phyloP scores from a whole-genome alignment of 169 alveolate species.

The Eimeria necatrix region DNA sequence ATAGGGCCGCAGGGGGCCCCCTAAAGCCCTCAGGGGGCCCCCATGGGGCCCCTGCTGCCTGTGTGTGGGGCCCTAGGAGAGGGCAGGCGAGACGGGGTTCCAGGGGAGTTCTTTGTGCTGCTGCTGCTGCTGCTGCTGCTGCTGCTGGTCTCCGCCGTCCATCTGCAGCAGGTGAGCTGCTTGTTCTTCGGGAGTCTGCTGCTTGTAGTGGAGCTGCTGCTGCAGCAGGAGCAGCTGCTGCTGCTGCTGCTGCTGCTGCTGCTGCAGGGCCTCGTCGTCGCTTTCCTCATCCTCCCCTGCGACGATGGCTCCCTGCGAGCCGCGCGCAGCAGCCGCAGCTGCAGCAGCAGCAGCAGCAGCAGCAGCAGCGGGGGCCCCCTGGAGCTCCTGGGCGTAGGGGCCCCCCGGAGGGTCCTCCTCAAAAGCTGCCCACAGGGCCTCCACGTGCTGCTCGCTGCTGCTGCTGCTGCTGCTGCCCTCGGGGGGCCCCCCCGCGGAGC shows the following conservation, averaged over 20 bases:
- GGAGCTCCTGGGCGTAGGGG: background rate
- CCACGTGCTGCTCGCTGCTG: background rate
- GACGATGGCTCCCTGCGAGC: background rate
- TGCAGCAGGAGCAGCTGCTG: background rate
- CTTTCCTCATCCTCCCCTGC: constrained; percentile 76
- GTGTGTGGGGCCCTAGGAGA: too few species aligned
- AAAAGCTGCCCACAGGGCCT: background rate
- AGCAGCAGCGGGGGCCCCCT: constrained; percentile 43
- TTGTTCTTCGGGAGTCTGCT: background rate
- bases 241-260: background rate
- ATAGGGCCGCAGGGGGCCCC: too few species aligned
- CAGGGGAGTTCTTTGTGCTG: too few species aligned
- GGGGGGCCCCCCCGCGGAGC: background rate
- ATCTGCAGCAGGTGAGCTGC: too few species aligned
- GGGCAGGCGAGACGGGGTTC: too few species aligned
- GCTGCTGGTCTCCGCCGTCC: too few species aligned
- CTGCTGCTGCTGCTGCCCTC: constrained; percentile 13
- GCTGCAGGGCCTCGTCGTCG: constrained; percentile 20
- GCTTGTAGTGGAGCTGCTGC: background rate
- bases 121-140: too few species aligned
- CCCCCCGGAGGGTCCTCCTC: background rate
- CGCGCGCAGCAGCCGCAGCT: too few species aligned
- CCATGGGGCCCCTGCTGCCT: too few species aligned
- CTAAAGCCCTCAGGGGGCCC: too few species aligned
- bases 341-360: too few species aligned